These are phyloP conservation scores for Geotrichum cucujoidarum DNA, from an alignment of 1,139 yeast genomes.

Conservation along the genomic window DNA sequence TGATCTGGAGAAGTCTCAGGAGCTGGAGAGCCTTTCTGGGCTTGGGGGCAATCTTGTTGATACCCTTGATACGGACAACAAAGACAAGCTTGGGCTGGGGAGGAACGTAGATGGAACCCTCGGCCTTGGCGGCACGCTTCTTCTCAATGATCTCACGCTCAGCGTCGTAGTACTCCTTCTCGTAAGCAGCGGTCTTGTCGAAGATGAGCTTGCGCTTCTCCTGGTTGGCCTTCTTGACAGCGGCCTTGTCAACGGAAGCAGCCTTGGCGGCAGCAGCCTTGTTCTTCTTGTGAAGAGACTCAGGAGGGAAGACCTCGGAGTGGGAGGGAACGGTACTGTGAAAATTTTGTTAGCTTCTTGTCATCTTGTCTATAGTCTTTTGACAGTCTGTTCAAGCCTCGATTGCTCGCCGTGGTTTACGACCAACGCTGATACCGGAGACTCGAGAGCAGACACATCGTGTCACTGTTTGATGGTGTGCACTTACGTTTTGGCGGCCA, in stretches of 20 bases:
- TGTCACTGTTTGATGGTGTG: too few species aligned
- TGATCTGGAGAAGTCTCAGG: constrained; percentile 95
- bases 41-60: constrained; percentile 98
- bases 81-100: constrained; percentile 96
- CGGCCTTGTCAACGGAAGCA: constrained; percentile 81
- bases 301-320: constrained; percentile 55
- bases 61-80: constrained; percentile 99
- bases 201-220: constrained; percentile 86
- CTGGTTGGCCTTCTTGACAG: constrained; percentile 57
- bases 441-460: too few species aligned
- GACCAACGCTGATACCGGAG: too few species aligned
- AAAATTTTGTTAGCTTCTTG: too few species aligned
- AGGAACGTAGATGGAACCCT: constrained; percentile 77
- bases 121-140: constrained; percentile 94
- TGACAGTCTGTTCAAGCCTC: too few species aligned
- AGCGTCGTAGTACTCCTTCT: constrained; percentile 91
- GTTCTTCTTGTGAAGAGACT: constrained; percentile 92
- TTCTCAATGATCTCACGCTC: constrained; percentile 90
- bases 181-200: constrained; percentile 98
- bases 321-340: constrained; percentile 17
- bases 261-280: constrained; percentile 71
- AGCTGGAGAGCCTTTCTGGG: constrained; percentile 99
- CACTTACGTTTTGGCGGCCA: constrained; percentile 17
- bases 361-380: too few species aligned
- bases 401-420: too few species aligned